Evolutionary conservation across 371 early-diverging fungal genomes (phyloP), one percentile per base, ranked within the genome.

Genomic region (Nosema muscidifuracis): DNA sequence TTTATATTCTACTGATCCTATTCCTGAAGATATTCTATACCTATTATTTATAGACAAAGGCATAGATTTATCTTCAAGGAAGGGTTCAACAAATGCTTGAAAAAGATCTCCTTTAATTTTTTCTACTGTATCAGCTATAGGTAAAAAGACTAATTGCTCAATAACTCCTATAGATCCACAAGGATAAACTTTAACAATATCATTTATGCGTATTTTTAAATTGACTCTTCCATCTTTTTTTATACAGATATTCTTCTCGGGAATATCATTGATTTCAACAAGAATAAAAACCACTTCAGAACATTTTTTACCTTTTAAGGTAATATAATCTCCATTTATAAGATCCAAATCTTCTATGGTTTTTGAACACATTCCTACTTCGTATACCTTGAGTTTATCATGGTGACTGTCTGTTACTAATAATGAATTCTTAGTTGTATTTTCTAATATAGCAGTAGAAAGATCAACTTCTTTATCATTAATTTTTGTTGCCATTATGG

Each of bases 261-360:
- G 94, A 53, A 90, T 86, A 57, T 88, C 87, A 72, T 93, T 91
- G 78, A 92, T 92, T 71, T 90, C 87, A 36, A 93, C 84, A 51
- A 91, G 91, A 73, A 93, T 90, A 63, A 97, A 86, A 24, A 97
- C 91, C 9, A 94, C 92, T 79, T 96, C 95, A 76, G 88, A 87
- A 83, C 95, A 87, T 88, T 92, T 93, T 86, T 96, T 97, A 75
- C 99, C 99, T 85, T 94, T 93, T 73, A 97, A 85, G 55, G 92
- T 82, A 40, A 96, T 89, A 57, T 74, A 75, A 33, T 77, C 82
- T 28, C 72, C 55, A 30, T 72, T 47, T 50, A 77, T 81, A 22
- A 84, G 56, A 47, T 79, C 73, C 15, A 79, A 40, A 38, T 77
- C 72, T 22, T 73, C 57, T 33, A 74, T 72, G 1, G 67, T 64